Conservation (phyloP, 306 rosid genomes). For the Vigna unguiculata region DNA sequence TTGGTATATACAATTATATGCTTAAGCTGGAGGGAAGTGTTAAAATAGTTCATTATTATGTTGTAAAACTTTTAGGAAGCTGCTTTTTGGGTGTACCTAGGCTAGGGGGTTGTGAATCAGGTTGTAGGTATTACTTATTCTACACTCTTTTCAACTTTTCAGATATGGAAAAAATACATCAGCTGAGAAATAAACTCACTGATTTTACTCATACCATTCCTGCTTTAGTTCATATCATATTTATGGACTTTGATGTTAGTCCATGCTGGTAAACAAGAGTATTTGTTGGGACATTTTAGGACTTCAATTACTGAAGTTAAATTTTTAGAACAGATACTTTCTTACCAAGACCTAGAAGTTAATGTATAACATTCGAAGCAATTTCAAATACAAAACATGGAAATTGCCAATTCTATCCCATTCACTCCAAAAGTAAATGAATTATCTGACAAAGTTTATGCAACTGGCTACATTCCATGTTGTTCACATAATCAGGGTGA, state of each 20-base stretch:
- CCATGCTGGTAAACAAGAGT: constrained; percentile 2
- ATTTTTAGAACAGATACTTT: not conserved
- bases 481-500: not conserved
- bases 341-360: not conserved
- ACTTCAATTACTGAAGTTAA: not conserved
- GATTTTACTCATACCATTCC: too few relatives aligned
- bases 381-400: not conserved
- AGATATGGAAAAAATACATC: too few relatives aligned
- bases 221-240: constrained; percentile 8
- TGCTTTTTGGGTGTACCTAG: too few relatives aligned
- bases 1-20: too few relatives aligned
- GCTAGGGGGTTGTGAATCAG: too few relatives aligned
- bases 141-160: too few relatives aligned
- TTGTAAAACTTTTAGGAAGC: too few relatives aligned
- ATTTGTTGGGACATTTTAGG: not conserved
- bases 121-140: too few relatives aligned
- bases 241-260: not conserved
- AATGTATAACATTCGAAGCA: not conserved
- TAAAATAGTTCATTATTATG: too few relatives aligned
- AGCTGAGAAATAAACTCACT: too few relatives aligned
- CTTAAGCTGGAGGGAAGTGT: too few relatives aligned
- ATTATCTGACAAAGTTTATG: not conserved
- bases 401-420: not conserved
- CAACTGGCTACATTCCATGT: not conserved
- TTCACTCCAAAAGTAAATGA: constrained; percentile 5